Evolutionary conservation across 805 yeast genomes (phyloP), one percentile per base, ranked within the genome.

Genomic region (Metschnikowia sp.): DNA sequence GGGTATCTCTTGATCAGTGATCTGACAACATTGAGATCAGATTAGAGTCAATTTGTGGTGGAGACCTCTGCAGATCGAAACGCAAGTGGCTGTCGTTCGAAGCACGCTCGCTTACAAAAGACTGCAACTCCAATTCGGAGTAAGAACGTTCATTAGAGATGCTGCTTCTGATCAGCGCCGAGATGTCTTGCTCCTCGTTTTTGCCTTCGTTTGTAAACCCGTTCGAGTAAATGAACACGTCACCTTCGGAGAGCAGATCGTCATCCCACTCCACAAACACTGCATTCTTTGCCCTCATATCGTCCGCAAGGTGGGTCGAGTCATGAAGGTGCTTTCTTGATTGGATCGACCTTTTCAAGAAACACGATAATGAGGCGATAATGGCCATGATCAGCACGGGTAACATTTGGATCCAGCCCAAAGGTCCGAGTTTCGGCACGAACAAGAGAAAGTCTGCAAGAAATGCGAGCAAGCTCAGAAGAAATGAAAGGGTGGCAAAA

Each of bases 321-420:
- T 66, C 70, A 30, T 69, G 69, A 43, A 71, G 61, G 48, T 68
- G 68, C 58, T 68, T 60, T 56, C 84, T 61, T 15, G 84, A 75
- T 22, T 78, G 74, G 4, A 82, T 78, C 0, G 86, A 76, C 55
- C 96, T 72, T 59, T 91, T 80, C 72, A 85, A 75, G 44, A 87
- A 75, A 62, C 96, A 88, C 15, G 86, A 65, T 53, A 84, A 62
- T 2, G 89, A 76, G 1, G 88, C 82, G 29, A 81, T 74, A 1
- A 84, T 52, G 0, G 92, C 85, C 39, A 83, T 72, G 31, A 84
- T 63, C 2, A 85, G 77, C 0, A 94, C 79, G 1, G 92, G 79
- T 0, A 81, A 81, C 26, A 91, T 68, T 49, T 87, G 77, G 42
- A 86, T 69, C 97, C 97, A 92, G 26, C 96, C 96, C 39, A 84